A percentile compares a stretch with the other conserved stretches of the same genome.
Conservation (phyloP, 345 rosid species). For the Limnanthes douglasii region DNA sequence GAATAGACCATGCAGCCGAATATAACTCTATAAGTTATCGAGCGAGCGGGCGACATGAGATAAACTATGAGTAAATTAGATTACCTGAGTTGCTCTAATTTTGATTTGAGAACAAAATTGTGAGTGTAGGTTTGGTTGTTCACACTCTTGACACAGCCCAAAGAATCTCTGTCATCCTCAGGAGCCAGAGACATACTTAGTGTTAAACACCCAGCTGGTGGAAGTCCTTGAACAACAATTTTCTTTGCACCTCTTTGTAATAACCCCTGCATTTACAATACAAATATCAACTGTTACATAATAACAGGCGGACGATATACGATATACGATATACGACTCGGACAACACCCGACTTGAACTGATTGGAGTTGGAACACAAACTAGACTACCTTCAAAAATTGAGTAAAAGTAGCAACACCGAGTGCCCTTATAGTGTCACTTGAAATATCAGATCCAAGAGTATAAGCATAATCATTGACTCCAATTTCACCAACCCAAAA, state of each 20-base stretch:
- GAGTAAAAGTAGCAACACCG: conserved; percentile 21
- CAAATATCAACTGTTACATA: no score
- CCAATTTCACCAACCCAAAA: conserved; percentile 96
- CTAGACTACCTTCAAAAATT: conserved; percentile 42
- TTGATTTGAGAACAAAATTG: conserved; percentile 30
- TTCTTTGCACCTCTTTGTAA: conserved; percentile 58
- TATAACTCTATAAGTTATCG: no score
- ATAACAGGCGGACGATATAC: no score
- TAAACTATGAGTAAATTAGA: background rate
- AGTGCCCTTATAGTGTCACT: conserved; percentile 36
- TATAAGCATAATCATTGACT: conserved; percentile 78
- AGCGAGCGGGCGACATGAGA: background rate
- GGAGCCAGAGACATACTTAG: conserved; percentile 42
- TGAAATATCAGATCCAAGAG: conserved; percentile 35
- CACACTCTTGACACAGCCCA: conserved; percentile 65
- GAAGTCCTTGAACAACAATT: conserved; percentile 72
- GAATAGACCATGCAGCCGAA: no score
- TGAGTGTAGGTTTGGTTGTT: conserved; percentile 43
- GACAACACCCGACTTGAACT: no score
- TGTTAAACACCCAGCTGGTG: conserved; percentile 66
- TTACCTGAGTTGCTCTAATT: conserved; percentile 28
- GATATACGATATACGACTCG: no score
- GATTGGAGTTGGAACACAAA: no score
- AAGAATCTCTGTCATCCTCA: conserved; percentile 42
- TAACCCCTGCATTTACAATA: conserved; percentile 29